Evolutionary conservation across 768 basidiomycete genomes (phyloP), one percentile per base, ranked within the genome.

Genomic region (Boletus coccyginus): DNA sequence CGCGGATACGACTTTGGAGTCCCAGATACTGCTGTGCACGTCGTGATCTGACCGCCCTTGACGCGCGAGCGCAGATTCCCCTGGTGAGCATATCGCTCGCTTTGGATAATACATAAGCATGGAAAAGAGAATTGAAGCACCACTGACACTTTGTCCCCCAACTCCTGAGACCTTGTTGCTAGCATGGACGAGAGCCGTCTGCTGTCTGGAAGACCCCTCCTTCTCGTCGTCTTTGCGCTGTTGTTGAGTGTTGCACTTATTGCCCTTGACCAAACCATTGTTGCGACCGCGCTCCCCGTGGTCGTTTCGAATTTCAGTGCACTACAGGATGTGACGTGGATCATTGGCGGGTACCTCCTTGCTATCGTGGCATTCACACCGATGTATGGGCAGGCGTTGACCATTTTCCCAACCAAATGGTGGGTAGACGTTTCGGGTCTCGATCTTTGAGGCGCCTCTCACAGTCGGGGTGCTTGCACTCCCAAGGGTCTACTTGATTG

Each of bases 311-410:
- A 58, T 33, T 61, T 58, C 44, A 46, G 53, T 39, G 54, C 56
- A 19, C 53, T 62, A 8, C 56, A 62, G 31, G 53, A 61, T 32
- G 61, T 29, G n/a, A 61, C 55, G 5, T 89, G 86, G 87, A 84
- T 89, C 16, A 86, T 83, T 0, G 85, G 85, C 0, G 80, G 83
- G 1, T 89, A 88, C 66, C 76, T 89, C 13, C 72, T 87, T 38
- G 85, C 85, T 0, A 81, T 80, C 0, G 55, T 57, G 27, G 52
- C 55, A 6, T 63, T 59, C 17, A 58, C 55, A 38, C 56, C 50
- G 31, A 49, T 52, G 31, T 62, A 55, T 29, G 59, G 55, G 17
- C 56, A 58, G 41, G 44, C 41, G 8, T 29, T 61, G 39, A 35
- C 47, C 11, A 50, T 50, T 29, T 57, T 62, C 19, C 50, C 53